Percentiles rank a stretch among this genome's conserved stretches.
Evolutionary conservation across 2,329 filamentous ascomycete species (phyloP).

Genomic region (Aspergillus fijiensis): DNA sequence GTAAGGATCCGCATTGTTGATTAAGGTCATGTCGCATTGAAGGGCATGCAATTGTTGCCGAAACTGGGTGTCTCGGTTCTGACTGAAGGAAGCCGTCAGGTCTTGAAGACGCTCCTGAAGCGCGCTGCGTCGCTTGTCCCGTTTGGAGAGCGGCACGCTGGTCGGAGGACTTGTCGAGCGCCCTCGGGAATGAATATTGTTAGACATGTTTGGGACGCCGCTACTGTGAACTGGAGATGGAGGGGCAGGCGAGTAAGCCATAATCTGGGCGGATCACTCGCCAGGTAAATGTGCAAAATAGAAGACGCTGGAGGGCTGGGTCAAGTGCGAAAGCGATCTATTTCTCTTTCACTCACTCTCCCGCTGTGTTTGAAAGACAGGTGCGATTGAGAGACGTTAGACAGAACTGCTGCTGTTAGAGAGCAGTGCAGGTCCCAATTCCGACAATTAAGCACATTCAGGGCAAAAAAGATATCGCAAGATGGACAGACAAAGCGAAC

Average conservation of each 20-base stretch:
- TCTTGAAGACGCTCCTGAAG: slow-evolving; percentile 75
- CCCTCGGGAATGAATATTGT: slow-evolving; percentile 25
- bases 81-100: slow-evolving; percentile 73
- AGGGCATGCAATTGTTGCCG: slow-evolving; percentile 86
- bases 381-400: background rate
- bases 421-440: background rate
- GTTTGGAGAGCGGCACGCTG: slow-evolving; percentile 65
- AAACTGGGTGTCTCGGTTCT: slow-evolving; percentile 80
- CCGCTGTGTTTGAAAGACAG: background rate
- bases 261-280: slow-evolving; percentile 19
- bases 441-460: slow-evolving; percentile 4
- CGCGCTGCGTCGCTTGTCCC: slow-evolving; percentile 83
- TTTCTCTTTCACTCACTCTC: background rate
- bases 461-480: slow-evolving; percentile 1
- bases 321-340: background rate
- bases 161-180: slow-evolving; percentile 35
- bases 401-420: background rate
- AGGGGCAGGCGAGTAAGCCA: slow-evolving; percentile 44
- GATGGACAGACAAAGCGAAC: slow-evolving; percentile 18
- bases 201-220: slow-evolving; percentile 19
- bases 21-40: slow-evolving; percentile 85
- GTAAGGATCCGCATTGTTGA: slow-evolving; percentile 83
- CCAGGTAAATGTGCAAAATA: slow-evolving; percentile 6
- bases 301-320: slow-evolving; percentile 6
- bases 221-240: slow-evolving; percentile 29